Base-by-base conservation (phyloP, 345 rosid genomes). In the Eutrema japonicum region DNA sequence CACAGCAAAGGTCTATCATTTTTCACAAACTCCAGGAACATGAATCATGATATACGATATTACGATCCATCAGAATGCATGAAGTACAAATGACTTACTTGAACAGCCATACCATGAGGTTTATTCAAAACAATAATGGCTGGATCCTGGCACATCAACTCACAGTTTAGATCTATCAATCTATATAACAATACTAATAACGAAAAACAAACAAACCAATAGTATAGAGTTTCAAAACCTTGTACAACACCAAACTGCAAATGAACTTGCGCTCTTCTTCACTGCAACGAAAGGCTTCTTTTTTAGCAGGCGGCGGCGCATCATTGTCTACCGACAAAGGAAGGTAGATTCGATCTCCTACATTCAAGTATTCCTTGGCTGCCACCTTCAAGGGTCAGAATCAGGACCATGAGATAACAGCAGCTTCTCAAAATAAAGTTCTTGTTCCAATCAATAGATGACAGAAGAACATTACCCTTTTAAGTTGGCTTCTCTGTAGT, bases 21-120 rank as follows among this genome's bases (percentile, higher is more conserved):
- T 8, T 43, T 13, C 48, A 50, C 27, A 58, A 71, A 12, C 47
- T 30, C 65, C 75, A 54, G 0, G 33, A 47, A 54, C 46, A 33
- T 12, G 16, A 22, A 22, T 22, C 26, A 22, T 22, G 26, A 22
- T 22, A 10, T 29, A 43, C 8, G 22, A 18, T 18, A 18, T 18
- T 22, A 40, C 3, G 9, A 56, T 71, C 13, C 35, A 77, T 41
- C 68, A 40, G 42, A 70, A 57, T 13, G 55, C 29, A 33, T 32
- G 0, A 11, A 70, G 30, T 56, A 50, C 6, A 41, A 8, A 13
- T 14, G 7, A 71, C 78, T 79, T 71, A 92, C 97, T 84, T 95
- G 97, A 79, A 92, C 99, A 50, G 97, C 89, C 88, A 95, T 54
- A 75, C 99, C 94, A 2, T 88, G 92, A 60, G 99, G 97, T 55